These are phyloP conservation scores for Sporothrix protearum DNA, from an alignment of 2,329 filamentous ascomycete genomes.

Conservation along the genomic window DNA sequence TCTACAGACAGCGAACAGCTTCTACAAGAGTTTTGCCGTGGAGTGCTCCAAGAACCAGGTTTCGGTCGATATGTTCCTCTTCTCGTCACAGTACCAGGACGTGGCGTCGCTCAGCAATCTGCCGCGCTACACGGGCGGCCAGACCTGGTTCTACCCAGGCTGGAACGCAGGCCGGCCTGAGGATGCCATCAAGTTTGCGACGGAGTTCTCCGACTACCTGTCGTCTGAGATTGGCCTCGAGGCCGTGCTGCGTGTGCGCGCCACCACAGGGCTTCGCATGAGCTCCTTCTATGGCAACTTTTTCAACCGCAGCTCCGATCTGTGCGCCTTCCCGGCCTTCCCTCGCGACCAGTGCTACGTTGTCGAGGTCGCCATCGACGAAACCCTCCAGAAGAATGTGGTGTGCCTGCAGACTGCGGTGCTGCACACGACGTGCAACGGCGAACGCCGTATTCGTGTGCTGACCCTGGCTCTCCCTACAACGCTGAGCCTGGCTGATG, in stretches of 20 bases:
- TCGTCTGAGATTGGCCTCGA: constrained; percentile 94
- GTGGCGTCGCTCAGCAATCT: constrained; percentile 94
- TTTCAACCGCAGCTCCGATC: constrained; percentile 95
- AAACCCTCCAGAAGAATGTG: constrained; percentile 85
- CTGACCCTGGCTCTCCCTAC: constrained; percentile 91
- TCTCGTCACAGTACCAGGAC: constrained; percentile 94
- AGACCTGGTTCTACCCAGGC: constrained; percentile 97
- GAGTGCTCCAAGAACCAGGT: constrained; percentile 99
- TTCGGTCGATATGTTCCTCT: constrained; percentile 97
- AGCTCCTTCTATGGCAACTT: constrained; percentile 99
- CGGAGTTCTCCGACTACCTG: constrained; percentile 95
- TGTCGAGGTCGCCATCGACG: constrained; percentile 96
- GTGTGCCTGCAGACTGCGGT: constrained; percentile 93
- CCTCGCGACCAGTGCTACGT: constrained; percentile 96
- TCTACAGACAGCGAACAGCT: constrained; percentile 88
- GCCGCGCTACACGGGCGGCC: constrained; percentile 91
- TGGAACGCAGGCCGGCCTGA: constrained; percentile 94
- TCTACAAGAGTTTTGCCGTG: constrained; percentile 98
- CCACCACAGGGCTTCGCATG: constrained; percentile 92
- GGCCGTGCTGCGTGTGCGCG: constrained; percentile 90
- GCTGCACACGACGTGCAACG: constrained; percentile 95
- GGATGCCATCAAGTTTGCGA: constrained; percentile 96
- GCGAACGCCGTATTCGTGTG: constrained; percentile 90
- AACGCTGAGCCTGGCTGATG: constrained; percentile 81
- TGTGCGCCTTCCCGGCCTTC: constrained; percentile 97